phyloP scores from a whole-genome alignment of 495 filamentous ascomycete genomes.

The Hypoxylon fuscum region DNA sequence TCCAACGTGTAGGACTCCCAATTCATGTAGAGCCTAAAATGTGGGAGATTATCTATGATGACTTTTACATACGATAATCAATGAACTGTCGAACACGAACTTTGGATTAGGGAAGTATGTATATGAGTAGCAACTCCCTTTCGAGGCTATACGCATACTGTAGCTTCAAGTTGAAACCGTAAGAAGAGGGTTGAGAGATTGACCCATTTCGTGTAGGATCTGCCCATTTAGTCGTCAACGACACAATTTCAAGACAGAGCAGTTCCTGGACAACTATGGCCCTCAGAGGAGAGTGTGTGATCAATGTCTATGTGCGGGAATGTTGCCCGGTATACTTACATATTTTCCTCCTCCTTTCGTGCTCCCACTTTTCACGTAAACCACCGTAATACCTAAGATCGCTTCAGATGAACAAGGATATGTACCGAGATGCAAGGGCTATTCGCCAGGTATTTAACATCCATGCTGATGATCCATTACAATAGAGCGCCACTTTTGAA shows the following conservation, averaged over 20 bases:
- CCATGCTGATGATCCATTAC: slow-evolving; percentile 13
- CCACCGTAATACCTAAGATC: neutral
- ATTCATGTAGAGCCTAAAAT: too few relatives aligned
- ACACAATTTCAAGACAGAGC: neutral
- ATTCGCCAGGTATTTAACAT: slow-evolving; percentile 33
- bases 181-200: too few relatives aligned
- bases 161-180: too few relatives aligned
- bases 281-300: neutral
- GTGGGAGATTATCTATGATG: too few relatives aligned
- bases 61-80: too few relatives aligned
- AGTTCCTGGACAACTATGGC: neutral
- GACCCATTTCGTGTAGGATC: neutral
- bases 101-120: too few relatives aligned
- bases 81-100: too few relatives aligned
- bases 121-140: too few relatives aligned
- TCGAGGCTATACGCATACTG: too few relatives aligned
- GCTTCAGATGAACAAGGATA: neutral
- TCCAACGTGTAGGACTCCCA: too few relatives aligned
- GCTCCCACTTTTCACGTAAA: neutral
- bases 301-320: neutral
- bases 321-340: neutral
- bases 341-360: neutral
- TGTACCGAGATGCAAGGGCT: slow-evolving; percentile 14
- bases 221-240: neutral
- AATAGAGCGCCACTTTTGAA: slow-evolving; percentile 17